A percentile compares a stretch with the other conserved stretches of the same genome.
Evolutionary conservation across 2,329 filamentous ascomycete genomes (phyloP).

Genomic region (Ophioceras dolichostomum): DNA sequence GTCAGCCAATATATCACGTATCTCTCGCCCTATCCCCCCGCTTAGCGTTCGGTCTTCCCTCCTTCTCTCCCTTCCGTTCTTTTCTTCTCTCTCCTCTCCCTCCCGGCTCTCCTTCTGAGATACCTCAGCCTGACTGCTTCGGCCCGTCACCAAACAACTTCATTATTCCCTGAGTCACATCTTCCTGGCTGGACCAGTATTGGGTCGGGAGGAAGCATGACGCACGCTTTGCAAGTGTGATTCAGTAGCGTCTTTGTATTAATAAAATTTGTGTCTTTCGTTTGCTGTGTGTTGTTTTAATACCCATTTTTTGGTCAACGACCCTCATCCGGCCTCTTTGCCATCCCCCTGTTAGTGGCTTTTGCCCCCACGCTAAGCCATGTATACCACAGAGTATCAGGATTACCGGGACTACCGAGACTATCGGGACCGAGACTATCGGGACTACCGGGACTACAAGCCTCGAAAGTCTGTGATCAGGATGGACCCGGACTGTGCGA

Average conservation of each 20-base stretch:
- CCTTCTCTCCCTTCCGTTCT: conserved; percentile 3
- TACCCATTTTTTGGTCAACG: conserved; percentile 8
- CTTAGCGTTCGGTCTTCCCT: conserved; percentile 1
- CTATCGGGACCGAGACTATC: too few species aligned
- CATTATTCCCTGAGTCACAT: conserved; percentile 5
- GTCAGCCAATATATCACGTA: conserved; percentile 4
- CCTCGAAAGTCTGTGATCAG: conserved; percentile 38
- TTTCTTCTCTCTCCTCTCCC: conserved; percentile 2
- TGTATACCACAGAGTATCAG: conserved; percentile 7
- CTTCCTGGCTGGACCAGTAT: conserved; percentile 9
- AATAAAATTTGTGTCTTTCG: conserved; percentile 13
- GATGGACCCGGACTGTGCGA: conserved; percentile 60
- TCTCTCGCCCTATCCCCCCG: conserved; percentile 5
- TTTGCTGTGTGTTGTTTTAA: too few species aligned
- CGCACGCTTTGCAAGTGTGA: not conserved
- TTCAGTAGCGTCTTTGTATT: conserved; percentile 11
- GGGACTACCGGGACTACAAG: not conserved
- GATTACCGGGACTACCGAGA: too few species aligned
- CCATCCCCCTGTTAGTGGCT: too few species aligned
- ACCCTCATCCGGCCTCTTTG: too few species aligned
- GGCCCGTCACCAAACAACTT: too few species aligned
- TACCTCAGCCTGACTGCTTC: too few species aligned
- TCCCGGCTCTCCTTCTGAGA: conserved; percentile 5
- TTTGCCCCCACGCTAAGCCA: conserved; percentile 11
- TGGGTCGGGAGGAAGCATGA: conserved; percentile 4